A percentile compares a stretch with the other conserved stretches of the same genome.
Conservation (phyloP, 1,139 yeast genomes). For the Kluyveromyces sp. region DNA sequence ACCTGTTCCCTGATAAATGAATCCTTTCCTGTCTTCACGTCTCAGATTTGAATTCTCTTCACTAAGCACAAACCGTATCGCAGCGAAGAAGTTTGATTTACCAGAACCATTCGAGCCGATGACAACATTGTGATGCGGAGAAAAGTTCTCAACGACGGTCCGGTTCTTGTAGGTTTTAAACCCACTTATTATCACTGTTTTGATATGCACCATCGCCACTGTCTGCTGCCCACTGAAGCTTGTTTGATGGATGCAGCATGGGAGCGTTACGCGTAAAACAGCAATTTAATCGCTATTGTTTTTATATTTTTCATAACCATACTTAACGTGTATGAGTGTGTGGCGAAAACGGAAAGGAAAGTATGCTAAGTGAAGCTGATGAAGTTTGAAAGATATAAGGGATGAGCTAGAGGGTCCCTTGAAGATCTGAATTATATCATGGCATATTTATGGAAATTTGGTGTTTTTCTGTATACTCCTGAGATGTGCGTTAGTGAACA, state of each 20-base stretch:
- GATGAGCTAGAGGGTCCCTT: no score
- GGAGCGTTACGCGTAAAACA: background rate
- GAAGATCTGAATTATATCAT: no score
- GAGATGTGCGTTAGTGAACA: no score
- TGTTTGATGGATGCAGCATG: no score
- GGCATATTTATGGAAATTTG: no score
- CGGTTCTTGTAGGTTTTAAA: constrained; percentile 89
- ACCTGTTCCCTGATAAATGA: constrained; percentile 87
- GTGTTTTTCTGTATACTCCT: no score
- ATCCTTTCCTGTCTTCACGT: constrained; percentile 82
- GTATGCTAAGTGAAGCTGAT: no score
- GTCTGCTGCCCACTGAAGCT: no score
- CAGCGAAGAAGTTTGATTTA: constrained; percentile 92
- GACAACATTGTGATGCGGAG: constrained; percentile 82
- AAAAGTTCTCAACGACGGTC: constrained; percentile 66
- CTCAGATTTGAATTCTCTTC: constrained; percentile 85
- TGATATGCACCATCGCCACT: constrained; percentile 32
- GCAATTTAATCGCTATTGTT: background rate
- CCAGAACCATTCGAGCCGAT: constrained; percentile 97
- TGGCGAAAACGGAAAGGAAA: no score
- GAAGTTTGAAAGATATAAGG: no score
- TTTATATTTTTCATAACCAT: background rate
- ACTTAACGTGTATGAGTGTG: background rate
- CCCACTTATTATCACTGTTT: constrained; percentile 72
- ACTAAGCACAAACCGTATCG: constrained; percentile 84